A percentile compares a stretch with the other conserved stretches of the same genome.
Conservation (phyloP, 192 early-diverging fungal species). For the Podila epicladia region DNA sequence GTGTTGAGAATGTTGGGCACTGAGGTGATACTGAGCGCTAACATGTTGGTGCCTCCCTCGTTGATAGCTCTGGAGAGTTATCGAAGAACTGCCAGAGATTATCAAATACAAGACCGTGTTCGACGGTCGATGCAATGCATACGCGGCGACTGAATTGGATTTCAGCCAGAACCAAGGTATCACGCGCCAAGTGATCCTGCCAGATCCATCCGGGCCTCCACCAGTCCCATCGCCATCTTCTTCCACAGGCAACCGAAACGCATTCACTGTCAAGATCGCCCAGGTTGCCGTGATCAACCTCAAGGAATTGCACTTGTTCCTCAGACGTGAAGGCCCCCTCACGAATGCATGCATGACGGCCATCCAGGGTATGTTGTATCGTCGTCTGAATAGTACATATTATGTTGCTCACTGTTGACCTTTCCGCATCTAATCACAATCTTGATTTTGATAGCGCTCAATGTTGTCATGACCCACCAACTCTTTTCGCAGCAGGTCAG, state of each 20-base stretch:
- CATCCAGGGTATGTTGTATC: constrained; percentile 20
- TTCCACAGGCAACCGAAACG: constrained; percentile 18
- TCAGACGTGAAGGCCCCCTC: constrained; percentile 21
- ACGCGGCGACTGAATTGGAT: constrained; percentile 15
- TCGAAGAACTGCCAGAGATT: constrained; percentile 37
- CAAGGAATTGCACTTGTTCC: constrained; percentile 29
- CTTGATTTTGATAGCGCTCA: constrained; percentile 27
- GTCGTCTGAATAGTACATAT: neutral
- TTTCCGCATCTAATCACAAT: neutral
- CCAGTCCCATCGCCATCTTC: neutral
- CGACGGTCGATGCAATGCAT: constrained; percentile 34
- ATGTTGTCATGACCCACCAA: constrained; percentile 47
- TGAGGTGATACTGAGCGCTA: too few species aligned
- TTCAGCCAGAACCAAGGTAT: constrained; percentile 2
- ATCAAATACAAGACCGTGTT: constrained; percentile 27
- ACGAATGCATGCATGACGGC: constrained; percentile 28
- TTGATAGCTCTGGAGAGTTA: constrained; percentile 28
- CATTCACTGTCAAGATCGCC: constrained; percentile 31
- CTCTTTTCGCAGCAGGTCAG: constrained; percentile 37
- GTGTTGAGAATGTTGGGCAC: too few species aligned
- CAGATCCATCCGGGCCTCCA: constrained; percentile 9
- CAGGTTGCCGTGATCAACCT: constrained; percentile 19
- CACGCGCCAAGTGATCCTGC: constrained; percentile 21
- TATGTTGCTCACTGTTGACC: neutral
- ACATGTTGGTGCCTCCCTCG: neutral